These are phyloP conservation scores for Raddia guianensis DNA, from an alignment of 176 grass and related monocot genomes.

Conservation along the genomic window DNA sequence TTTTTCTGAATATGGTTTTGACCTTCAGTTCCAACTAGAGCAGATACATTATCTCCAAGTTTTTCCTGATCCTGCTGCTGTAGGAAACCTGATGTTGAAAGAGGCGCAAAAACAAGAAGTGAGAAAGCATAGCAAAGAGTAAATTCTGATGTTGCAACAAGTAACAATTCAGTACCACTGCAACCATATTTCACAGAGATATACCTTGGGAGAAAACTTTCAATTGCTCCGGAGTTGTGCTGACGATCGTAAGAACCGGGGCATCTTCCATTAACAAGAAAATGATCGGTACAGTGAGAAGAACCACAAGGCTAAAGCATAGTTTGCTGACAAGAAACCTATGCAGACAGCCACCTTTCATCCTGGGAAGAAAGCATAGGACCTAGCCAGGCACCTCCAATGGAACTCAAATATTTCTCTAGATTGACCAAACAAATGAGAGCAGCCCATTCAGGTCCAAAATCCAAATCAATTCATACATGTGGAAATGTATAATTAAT, in stretches of 20 bases:
- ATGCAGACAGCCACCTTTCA: slow-evolving; percentile 44
- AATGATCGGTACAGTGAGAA: slow-evolving; percentile 33
- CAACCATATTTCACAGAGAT: neutral
- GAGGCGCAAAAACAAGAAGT: neutral
- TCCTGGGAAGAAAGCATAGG: slow-evolving; percentile 42
- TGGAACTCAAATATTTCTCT: neutral
- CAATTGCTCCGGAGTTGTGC: slow-evolving; percentile 37
- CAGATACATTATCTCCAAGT: slow-evolving; percentile 12
- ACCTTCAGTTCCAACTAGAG: slow-evolving; percentile 14
- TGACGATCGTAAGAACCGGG: slow-evolving; percentile 40
- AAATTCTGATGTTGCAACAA: neutral
- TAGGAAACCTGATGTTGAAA: slow-evolving; percentile 34
- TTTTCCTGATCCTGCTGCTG: slow-evolving; percentile 32
- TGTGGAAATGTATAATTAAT: neutral
- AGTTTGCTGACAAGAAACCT: slow-evolving; percentile 47
- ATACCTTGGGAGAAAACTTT: slow-evolving; percentile 48
- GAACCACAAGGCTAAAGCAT: slow-evolving; percentile 37
- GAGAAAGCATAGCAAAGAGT: slow-evolving; percentile 5
- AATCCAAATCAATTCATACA: neutral
- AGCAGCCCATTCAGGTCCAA: neutral
- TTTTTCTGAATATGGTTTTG: neutral
- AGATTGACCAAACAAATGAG: neutral
- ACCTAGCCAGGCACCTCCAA: neutral
- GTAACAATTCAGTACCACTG: neutral
- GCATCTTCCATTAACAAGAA: slow-evolving; percentile 42